These are phyloP conservation scores for Neurospora terricola DNA, from an alignment of 495 filamentous ascomycete species.

Conservation along the genomic window DNA sequence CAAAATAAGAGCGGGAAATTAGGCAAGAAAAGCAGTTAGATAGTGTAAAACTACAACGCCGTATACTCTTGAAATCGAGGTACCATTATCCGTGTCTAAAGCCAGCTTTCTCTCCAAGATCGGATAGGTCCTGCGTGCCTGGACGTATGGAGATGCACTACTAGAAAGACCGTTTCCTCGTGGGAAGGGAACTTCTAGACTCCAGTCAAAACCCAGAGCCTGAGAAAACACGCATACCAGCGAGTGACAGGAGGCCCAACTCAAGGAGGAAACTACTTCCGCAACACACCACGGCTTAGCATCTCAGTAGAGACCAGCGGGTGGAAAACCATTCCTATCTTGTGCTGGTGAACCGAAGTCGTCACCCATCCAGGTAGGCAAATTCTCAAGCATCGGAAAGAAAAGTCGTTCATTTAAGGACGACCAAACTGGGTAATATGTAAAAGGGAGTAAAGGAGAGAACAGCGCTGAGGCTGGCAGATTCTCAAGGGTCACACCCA, in stretches of 20 bases:
- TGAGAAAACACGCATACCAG: background rate
- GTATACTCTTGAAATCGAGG: background rate
- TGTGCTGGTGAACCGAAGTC: background rate
- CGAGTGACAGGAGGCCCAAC: background rate
- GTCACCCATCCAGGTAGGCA: background rate
- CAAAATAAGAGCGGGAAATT: background rate
- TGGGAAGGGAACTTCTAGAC: background rate
- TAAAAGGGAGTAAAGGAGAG: slow-evolving; percentile 31
- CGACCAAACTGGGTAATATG: background rate
- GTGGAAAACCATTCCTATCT: background rate
- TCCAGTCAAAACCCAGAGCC: background rate
- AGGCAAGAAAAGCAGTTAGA: background rate
- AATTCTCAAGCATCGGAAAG: background rate
- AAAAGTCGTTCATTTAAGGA: background rate
- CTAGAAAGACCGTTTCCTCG: background rate
- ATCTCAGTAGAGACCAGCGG: background rate
- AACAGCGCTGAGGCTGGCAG: slow-evolving; percentile 29
- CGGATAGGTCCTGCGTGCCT: background rate
- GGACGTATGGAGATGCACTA: background rate
- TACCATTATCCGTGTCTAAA: background rate
- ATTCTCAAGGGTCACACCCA: slow-evolving; percentile 18
- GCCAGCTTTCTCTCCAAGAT: background rate
- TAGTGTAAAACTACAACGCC: background rate
- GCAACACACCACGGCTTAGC: background rate
- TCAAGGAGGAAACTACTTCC: background rate